Evolutionary conservation across 495 filamentous ascomycete species (phyloP).

Genomic region (Thermothielavioides terrestris): DNA sequence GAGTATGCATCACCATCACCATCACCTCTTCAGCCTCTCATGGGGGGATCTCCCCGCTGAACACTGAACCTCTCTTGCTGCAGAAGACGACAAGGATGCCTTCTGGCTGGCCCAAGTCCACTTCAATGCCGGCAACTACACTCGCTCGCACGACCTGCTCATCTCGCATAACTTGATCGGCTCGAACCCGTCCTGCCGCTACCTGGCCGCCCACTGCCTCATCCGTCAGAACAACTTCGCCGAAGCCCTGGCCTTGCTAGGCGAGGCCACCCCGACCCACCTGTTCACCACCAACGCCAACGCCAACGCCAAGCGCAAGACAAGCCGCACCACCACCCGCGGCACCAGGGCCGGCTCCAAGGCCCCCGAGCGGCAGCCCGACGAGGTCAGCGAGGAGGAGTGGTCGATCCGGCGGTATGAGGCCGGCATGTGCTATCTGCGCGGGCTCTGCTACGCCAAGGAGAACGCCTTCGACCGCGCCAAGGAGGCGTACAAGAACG

Average conservation of each 20-base stretch:
- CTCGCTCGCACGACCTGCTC: slow-evolving; percentile 75
- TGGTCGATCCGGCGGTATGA: slow-evolving; percentile 72
- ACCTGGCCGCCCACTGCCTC: slow-evolving; percentile 86
- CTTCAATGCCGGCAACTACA: slow-evolving; percentile 89
- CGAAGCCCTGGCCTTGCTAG: slow-evolving; percentile 78
- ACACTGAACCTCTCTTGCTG: not conserved
- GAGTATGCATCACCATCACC: slow-evolving; percentile 54
- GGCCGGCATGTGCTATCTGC: slow-evolving; percentile 93
- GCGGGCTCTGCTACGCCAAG: slow-evolving; percentile 91
- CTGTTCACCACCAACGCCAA: slow-evolving; percentile 61
- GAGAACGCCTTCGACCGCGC: slow-evolving; percentile 96
- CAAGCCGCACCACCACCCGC: slow-evolving; percentile 33
- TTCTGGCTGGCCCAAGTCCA: slow-evolving; percentile 45
- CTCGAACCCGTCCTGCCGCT: slow-evolving; percentile 77
- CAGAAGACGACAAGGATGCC: slow-evolving; percentile 16
- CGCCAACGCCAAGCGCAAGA: slow-evolving; percentile 53
- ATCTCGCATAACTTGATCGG: slow-evolving; percentile 73
- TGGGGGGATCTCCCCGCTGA: slow-evolving; percentile 2
- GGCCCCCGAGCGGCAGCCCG: slow-evolving; percentile 40
- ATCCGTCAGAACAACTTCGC: slow-evolving; percentile 85
- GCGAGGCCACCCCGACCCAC: slow-evolving; percentile 85
- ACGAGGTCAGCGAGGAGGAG: slow-evolving; percentile 59
- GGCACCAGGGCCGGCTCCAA: slow-evolving; percentile 33
- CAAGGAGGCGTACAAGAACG: slow-evolving; percentile 97
- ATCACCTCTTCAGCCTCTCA: not conserved